These are phyloP conservation scores for Exophiala bonariae DNA, from an alignment of 2,329 filamentous ascomycete species.

Conservation along the genomic window DNA sequence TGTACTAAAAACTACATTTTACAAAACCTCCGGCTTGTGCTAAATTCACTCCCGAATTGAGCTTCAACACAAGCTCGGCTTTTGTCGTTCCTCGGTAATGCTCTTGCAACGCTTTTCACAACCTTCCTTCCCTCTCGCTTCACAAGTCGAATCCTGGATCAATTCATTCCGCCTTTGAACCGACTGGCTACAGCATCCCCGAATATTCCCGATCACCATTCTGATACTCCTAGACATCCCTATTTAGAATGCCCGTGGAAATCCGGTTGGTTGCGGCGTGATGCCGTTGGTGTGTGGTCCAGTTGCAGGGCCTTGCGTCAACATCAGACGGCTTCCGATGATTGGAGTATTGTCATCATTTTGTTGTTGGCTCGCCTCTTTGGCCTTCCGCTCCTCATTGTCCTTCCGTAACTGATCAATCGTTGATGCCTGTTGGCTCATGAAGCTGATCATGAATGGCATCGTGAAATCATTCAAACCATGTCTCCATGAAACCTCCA, in stretches of 20 bases:
- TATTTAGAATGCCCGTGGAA: conserved; percentile 52
- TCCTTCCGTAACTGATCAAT: conserved; percentile 86
- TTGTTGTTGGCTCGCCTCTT: conserved; percentile 73
- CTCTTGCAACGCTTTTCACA: no score
- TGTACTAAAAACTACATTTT: conserved; percentile 1
- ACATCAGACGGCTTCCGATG: conserved; percentile 87
- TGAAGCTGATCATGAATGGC: conserved; percentile 99
- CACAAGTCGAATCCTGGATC: background rate
- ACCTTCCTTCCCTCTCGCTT: no score
- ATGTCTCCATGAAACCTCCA: conserved; percentile 96
- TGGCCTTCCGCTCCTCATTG: conserved; percentile 86
- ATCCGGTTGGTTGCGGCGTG: conserved; percentile 83
- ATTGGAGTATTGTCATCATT: conserved; percentile 94
- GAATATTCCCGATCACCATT: conserved; percentile 14
- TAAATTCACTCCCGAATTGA: no score
- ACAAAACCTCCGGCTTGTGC: background rate
- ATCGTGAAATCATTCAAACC: conserved; percentile 96
- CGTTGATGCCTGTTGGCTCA: conserved; percentile 85
- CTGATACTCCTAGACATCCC: background rate
- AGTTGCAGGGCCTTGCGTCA: conserved; percentile 79
- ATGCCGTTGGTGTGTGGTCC: conserved; percentile 79
- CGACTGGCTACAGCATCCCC: background rate
- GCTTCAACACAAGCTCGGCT: no score
- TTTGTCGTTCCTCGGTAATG: no score
- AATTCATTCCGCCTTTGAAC: background rate